Percentiles rank a stretch among this genome's conserved stretches.
Conservation (phyloP, 2,329 filamentous ascomycete species). For the Cladosporium phlei region DNA sequence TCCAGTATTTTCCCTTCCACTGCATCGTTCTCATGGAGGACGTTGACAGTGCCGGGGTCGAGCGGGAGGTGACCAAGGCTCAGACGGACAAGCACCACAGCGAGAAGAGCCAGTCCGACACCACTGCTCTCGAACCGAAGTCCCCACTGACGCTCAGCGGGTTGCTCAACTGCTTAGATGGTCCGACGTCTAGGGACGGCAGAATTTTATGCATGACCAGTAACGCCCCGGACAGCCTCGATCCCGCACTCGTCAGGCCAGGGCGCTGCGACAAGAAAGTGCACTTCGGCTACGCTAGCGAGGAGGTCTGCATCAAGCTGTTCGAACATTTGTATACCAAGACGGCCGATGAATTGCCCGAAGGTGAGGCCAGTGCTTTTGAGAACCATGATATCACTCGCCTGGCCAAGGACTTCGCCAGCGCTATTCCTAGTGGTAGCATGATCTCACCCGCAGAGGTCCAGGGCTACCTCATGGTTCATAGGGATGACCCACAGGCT, state of each 20-base stretch:
- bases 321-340: slow-evolving; percentile 33
- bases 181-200: slow-evolving; percentile 70
- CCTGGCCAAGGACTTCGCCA: not conserved
- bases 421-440: not conserved
- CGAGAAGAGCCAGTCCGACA: slow-evolving; percentile 41
- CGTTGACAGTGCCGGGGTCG: slow-evolving; percentile 36
- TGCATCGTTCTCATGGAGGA: slow-evolving; percentile 41
- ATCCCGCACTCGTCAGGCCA: slow-evolving; percentile 66
- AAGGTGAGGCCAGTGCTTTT: not conserved
- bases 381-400: not conserved
- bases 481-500: slow-evolving; percentile 41
- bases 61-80: slow-evolving; percentile 32
- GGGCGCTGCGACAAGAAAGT: slow-evolving; percentile 63
- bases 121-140: slow-evolving; percentile 46
- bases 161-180: slow-evolving; percentile 74
- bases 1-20: slow-evolving; percentile 34
- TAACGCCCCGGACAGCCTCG: slow-evolving; percentile 66
- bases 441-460: slow-evolving; percentile 48
- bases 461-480: slow-evolving; percentile 45
- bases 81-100: slow-evolving; percentile 90
- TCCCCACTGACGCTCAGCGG: slow-evolving; percentile 60
- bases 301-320: slow-evolving; percentile 34
- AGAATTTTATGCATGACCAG: slow-evolving; percentile 75
- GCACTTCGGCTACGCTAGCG: slow-evolving; percentile 47
- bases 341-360: not conserved